Percentiles rank a stretch among this genome's conserved stretches.
Evolutionary conservation across 2,329 filamentous ascomycete species (phyloP).

Genomic region (Colletotrichum neosansevieriae): DNA sequence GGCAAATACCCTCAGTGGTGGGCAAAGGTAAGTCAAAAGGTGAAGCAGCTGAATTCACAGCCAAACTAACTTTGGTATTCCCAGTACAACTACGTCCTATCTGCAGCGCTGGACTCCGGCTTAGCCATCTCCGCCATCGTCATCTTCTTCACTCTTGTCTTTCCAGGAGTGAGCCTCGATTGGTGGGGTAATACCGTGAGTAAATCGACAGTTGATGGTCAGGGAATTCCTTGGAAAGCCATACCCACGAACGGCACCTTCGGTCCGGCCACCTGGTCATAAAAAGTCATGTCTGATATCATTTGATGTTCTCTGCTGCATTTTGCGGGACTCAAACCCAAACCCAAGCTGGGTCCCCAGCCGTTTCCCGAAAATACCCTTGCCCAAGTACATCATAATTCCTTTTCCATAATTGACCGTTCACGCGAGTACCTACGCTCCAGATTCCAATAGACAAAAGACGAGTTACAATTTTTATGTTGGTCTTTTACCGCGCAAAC

Average conservation of each 20-base stretch:
- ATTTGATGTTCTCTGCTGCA: not conserved
- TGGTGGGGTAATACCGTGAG: slow-evolving; percentile 56
- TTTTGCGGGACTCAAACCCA: not conserved
- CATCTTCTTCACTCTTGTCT: slow-evolving; percentile 58
- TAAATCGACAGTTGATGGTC: slow-evolving; percentile 54
- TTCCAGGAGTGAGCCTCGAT: slow-evolving; percentile 51
- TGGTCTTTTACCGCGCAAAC: not conserved
- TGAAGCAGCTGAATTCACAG: not conserved
- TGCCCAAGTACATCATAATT: not conserved
- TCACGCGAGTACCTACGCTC: not conserved
- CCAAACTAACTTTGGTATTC: not conserved
- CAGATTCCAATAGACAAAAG: not conserved
- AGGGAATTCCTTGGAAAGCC: slow-evolving; percentile 43
- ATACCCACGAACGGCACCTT: slow-evolving; percentile 31
- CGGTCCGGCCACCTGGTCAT: slow-evolving; percentile 30
- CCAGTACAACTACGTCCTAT: slow-evolving; percentile 54
- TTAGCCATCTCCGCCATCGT: slow-evolving; percentile 56
- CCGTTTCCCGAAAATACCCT: not conserved
- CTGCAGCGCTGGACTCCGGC: slow-evolving; percentile 56
- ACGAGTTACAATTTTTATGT: not conserved
- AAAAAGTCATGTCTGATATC: not conserved
- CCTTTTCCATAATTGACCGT: not conserved
- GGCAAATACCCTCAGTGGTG: slow-evolving; percentile 33
- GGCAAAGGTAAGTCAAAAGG: slow-evolving; percentile 19
- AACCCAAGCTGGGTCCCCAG: not conserved